Evolutionary conservation across 768 basidiomycete genomes (phyloP).

Genomic region (Lactarius sp.): DNA sequence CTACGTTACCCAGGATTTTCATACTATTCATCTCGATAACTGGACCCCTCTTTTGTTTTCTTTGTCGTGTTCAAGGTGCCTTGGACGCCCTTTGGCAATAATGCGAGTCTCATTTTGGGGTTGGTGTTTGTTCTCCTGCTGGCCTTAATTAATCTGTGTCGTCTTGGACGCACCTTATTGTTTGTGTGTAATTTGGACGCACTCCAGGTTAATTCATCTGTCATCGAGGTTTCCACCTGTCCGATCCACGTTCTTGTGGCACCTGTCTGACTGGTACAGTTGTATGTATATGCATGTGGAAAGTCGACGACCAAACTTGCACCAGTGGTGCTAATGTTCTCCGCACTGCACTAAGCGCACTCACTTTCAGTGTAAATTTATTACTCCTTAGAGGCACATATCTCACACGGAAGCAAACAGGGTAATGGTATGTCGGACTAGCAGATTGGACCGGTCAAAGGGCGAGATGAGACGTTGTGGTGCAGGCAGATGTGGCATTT

Average conservation of each 20-base stretch:
- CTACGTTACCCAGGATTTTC: constrained; percentile 24
- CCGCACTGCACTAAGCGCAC: too few species aligned
- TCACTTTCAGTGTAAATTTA: background rate
- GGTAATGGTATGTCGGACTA: background rate
- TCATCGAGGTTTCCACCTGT: background rate
- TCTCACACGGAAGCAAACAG: too few species aligned
- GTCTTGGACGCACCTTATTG: background rate
- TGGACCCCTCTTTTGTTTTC: background rate
- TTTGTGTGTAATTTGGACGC: background rate
- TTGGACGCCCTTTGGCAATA: constrained; percentile 18
- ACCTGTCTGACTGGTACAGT: background rate
- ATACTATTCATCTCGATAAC: constrained; percentile 14
- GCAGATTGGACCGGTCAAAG: background rate
- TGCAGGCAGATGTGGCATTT: background rate
- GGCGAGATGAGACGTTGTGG: background rate
- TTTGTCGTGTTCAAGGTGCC: background rate
- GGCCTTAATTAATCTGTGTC: constrained; percentile 4
- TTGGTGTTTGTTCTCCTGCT: background rate
- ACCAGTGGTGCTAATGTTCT: too few species aligned
- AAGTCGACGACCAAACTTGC: too few species aligned
- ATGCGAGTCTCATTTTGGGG: constrained; percentile 12
- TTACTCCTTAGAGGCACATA: background rate
- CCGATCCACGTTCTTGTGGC: background rate
- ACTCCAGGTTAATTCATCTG: background rate
- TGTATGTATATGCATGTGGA: background rate